Evolutionary conservation across 441 rosid species (phyloP), one percentile per base, ranked within the genome.

Genomic region (Pelargonium australe): DNA sequence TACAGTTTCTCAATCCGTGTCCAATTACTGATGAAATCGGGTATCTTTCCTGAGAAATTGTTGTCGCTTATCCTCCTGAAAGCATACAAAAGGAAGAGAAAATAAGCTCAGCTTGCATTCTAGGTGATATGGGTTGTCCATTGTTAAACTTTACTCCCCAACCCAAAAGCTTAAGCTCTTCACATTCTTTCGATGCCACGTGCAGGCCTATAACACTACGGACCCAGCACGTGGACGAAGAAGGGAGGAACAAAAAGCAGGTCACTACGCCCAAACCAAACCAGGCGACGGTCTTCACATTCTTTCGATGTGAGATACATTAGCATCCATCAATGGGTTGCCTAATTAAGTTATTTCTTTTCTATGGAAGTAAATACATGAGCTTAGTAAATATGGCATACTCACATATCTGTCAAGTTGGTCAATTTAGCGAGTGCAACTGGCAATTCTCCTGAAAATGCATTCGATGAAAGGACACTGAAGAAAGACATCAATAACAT

Each of bases 371-470:
- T 6, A 55, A 55, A 55, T 7, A 7, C 53, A 19, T 0, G 45
- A 68, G 34, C 64, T 1, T 34, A 4, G 20, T 25, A 43, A 37
- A 49, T 16, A 57, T 17, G 63, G 4, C 65, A 66, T 67, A 77
- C 91, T 87, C 79, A 93, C 98, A 93, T 44, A 79, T 90, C 97
- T 47, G 73, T 79, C 83, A 93, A 68, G 76, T 85, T 86, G 75
- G 73, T 77, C 88, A 90, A 79, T 72, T 81, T 73, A 68, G 78
- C 76, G 47, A 93, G 80, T 73, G 81, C 70, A 2, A 51, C 47
- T 0, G 96, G 91, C 76, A 93, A 78, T 63, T 75, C 63, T 64
- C 96, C 97, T 37, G 84, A 80, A 79, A 93, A 87, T 51, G 82
- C 80, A 81, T 89, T 90, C 63, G 96, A 93, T 64, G 91, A 79